Conservation (phyloP, 2,329 filamentous ascomycete genomes). For the Phialocephala sp. region DNA sequence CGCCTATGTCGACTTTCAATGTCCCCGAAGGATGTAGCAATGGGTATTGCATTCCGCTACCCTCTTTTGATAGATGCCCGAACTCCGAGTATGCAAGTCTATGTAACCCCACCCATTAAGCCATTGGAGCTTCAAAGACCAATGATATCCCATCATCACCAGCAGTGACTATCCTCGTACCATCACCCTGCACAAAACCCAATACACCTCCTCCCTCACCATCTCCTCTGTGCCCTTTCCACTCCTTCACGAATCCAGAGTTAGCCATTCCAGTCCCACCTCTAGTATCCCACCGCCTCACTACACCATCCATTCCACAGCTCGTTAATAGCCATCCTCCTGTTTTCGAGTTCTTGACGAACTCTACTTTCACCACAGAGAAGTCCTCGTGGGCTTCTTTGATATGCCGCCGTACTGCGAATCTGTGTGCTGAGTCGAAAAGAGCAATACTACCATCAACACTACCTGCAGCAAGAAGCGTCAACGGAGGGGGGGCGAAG, state of each 20-base stretch:
- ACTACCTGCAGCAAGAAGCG: constrained; percentile 67
- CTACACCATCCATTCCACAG: constrained; percentile 89
- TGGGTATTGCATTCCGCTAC: constrained; percentile 26
- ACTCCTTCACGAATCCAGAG: constrained; percentile 80
- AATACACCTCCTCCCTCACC: constrained; percentile 88
- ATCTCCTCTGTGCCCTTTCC: constrained; percentile 86
- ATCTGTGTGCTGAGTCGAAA: constrained; percentile 85
- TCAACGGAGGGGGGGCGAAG: constrained; percentile 60
- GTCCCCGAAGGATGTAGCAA: constrained; percentile 3
- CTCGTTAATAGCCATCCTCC: constrained; percentile 77
- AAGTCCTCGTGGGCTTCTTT: constrained; percentile 84
- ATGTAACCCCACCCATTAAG: constrained; percentile 10
- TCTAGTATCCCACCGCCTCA: constrained; percentile 84
- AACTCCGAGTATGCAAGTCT: constrained; percentile 25
- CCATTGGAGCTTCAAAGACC: constrained; percentile 62
- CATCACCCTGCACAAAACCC: constrained; percentile 86
- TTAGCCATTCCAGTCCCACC: constrained; percentile 70
- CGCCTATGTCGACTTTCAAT: background rate
- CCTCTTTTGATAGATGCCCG: constrained; percentile 8
- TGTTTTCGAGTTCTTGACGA: constrained; percentile 61
- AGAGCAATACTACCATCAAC: constrained; percentile 81
- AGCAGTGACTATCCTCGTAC: constrained; percentile 81
- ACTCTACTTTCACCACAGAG: constrained; percentile 92
- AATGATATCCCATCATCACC: constrained; percentile 81
- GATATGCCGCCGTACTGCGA: constrained; percentile 84